These are phyloP conservation scores for bread wheat (Triticum aestivum) DNA, from an alignment of 176 grass and related monocot species.

Conservation along the genomic window IWGSC_CS_RefSeq_v2.1 NC_057811.1:422524907-422525406, in stretches of 20 bases:
- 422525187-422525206: slow-evolving; percentile 12
- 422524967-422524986: background rate
- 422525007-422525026: background rate
- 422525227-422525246: slow-evolving; percentile 22
- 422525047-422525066: background rate
- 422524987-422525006: background rate
- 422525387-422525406: background rate
- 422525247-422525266: slow-evolving; percentile 14
- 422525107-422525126: background rate
- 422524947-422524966: no score
- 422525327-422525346: background rate
- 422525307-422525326: background rate
- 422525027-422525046: background rate
- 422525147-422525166: background rate
- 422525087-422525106: background rate
- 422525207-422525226: background rate
- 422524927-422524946: background rate
- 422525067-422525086: background rate
- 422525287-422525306: background rate
- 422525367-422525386: background rate
- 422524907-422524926: background rate
- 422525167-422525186: background rate
- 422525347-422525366: background rate
- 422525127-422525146: background rate
- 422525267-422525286: slow-evolving; percentile 23